phyloP scores from a whole-genome alignment of 768 basidiomycete species.

The Sporobolomyces pararoseus region DNA sequence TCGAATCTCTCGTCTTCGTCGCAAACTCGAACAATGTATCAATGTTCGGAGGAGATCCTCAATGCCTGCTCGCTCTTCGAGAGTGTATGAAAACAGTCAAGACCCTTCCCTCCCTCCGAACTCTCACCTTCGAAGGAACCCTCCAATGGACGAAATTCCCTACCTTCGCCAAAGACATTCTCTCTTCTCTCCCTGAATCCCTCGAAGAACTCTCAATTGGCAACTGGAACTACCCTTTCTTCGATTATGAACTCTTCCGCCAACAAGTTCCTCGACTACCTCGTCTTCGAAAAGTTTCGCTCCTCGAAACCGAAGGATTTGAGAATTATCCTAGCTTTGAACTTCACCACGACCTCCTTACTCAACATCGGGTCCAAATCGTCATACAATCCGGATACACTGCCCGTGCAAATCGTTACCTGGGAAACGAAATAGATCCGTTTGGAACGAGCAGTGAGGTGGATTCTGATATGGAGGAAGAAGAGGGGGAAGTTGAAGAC shows the following conservation, averaged over 20 bases:
- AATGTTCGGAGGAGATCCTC: not conserved
- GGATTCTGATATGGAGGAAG: not conserved
- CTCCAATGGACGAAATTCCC: not conserved
- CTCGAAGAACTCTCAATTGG: not conserved
- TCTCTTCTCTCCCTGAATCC: not conserved
- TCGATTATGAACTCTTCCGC: no score
- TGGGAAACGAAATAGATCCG: not conserved
- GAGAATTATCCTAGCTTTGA: no score
- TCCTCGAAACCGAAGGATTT: no score
- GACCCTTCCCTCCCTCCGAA: not conserved
- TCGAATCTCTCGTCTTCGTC: not conserved
- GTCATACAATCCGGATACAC: no score
- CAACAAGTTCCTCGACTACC: no score
- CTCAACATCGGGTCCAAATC: no score
- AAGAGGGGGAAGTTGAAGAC: slow-evolving; percentile 2
- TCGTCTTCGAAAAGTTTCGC: no score
- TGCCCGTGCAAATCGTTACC: no score
- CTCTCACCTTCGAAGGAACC: not conserved
- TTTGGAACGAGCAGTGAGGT: not conserved
- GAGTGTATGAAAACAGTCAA: not conserved
- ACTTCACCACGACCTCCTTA: no score
- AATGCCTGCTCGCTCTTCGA: not conserved
- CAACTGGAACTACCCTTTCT: not conserved
- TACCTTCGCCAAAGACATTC: not conserved
- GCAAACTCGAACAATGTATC: not conserved